Base-by-base conservation (phyloP, 306 rosid genomes). In the Castanospermum australe region DNA sequence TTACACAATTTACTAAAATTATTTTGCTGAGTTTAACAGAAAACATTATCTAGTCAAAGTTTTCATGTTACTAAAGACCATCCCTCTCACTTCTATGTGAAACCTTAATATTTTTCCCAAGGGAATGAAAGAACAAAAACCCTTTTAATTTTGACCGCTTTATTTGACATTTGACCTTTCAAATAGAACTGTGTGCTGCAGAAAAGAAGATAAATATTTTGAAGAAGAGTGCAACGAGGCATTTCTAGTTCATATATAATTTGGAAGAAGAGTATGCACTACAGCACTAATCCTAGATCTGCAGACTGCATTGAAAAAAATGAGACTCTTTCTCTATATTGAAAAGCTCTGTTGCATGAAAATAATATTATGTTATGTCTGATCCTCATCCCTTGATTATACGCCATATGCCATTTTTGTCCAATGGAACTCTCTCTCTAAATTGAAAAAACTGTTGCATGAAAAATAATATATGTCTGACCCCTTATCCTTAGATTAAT, bases 171-270 rank as follows among this genome's bases (percentile, higher is more conserved):
- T 2, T n/a, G 39, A 8, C 57, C 15, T 25, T 45, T 9, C 5
- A n/a, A 30, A 9, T 20, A 7, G 10, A 18, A 15, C 2, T 15
- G 5, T 63, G 25, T n/a, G 7, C 13, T 10, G 1, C 28, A 8
- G 28, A 33, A 4, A 32, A 62, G 36, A 33, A 54, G 65, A 51
- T 82, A 50, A 48, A 38, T 61, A 71, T 71, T 61, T 72, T 28
- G 15, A 3, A 21, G 54, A 55, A 66, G 61, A 73, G 44, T 14
- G 6, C 42, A 44, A 36, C 45, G 63, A 38, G 32, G 62, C 30
- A 63, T 77, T 75, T 70, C 6, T 52, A 41, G 79, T 61, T 59
- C 45, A 51, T n/a, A n/a, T n/a, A n/a, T 62, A 7, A 42, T 70
- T 66, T 76, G 62, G 71, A 63, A 66, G 54, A 63, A 33, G 73